Conservation (phyloP, 2,329 filamentous ascomycete species). For the Eutypa lata region DNA sequence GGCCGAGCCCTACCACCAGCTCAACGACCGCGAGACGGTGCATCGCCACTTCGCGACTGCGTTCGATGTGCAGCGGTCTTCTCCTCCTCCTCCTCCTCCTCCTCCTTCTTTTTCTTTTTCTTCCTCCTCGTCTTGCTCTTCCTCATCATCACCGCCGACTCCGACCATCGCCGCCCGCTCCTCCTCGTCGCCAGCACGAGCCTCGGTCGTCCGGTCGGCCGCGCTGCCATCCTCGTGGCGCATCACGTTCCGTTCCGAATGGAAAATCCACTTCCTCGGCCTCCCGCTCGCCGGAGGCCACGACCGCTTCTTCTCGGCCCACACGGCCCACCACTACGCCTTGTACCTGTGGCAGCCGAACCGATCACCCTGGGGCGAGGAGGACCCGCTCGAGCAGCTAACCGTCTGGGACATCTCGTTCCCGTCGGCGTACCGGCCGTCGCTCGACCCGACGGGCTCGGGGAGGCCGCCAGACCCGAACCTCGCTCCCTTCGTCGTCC, state of each 20-base stretch:
- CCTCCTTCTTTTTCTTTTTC: not conserved
- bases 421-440: constrained; percentile 46
- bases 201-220: constrained; percentile 5
- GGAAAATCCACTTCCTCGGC: constrained; percentile 57
- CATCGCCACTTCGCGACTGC: constrained; percentile 59
- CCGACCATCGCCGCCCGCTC: constrained; percentile 4
- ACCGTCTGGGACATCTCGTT: constrained; percentile 58
- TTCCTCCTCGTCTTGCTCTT: not conserved
- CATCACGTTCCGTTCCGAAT: constrained; percentile 53
- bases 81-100: not conserved
- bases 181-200: constrained; percentile 7
- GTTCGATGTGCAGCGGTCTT: constrained; percentile 43
- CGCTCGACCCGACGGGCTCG: constrained; percentile 42
- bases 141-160: constrained; percentile 7
- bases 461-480: constrained; percentile 30
- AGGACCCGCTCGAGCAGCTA: constrained; percentile 55
- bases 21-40: constrained; percentile 48
- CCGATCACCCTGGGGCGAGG: constrained; percentile 52
- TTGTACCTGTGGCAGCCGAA: constrained; percentile 61
- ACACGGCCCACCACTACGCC: constrained; percentile 57
- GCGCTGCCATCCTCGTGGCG: constrained; percentile 32
- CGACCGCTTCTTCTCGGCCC: constrained; percentile 61
- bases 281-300: constrained; percentile 47
- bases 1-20: constrained; percentile 44
- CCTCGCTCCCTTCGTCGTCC: constrained; percentile 42